A percentile compares a stretch with the other conserved stretches of the same genome.
Conservation (phyloP, 257 asterid species). For the Eucommia ulmoides region DNA sequence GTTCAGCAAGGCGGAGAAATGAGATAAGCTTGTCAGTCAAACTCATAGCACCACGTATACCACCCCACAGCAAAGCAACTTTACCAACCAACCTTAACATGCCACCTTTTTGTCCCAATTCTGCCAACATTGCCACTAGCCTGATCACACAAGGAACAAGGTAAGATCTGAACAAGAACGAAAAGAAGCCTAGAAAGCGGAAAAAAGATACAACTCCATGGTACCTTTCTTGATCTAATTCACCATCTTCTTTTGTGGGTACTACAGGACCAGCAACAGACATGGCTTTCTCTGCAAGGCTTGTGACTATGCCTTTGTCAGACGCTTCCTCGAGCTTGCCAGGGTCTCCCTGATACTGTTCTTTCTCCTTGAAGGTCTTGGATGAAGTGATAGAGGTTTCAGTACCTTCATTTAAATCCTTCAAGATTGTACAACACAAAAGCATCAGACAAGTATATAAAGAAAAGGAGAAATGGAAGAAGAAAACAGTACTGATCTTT, state of each 20-base stretch:
- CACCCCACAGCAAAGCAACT: slow-evolving; percentile 94
- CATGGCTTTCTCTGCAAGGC: slow-evolving; percentile 94
- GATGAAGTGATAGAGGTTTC: slow-evolving; percentile 23
- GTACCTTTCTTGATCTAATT: slow-evolving; percentile 89
- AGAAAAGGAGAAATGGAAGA: neutral
- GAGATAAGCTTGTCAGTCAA: slow-evolving; percentile 74
- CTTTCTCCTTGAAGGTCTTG: slow-evolving; percentile 28
- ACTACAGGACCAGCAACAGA: slow-evolving; percentile 94
- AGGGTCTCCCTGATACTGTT: slow-evolving; percentile 15
- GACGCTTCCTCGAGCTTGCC: slow-evolving; percentile 21
- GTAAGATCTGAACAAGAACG: slow-evolving; percentile 13
- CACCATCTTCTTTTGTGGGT: slow-evolving; percentile 79
- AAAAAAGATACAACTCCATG: slow-evolving; percentile 3
- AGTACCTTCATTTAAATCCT: slow-evolving; percentile 20
- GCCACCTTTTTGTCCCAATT: slow-evolving; percentile 92
- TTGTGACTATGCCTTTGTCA: slow-evolving; percentile 48
- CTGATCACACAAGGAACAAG: slow-evolving; percentile 25
- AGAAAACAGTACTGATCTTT: no score
- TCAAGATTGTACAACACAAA: slow-evolving; percentile 24
- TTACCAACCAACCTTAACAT: slow-evolving; percentile 62
- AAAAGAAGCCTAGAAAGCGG: slow-evolving; percentile 5
- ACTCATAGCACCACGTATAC: slow-evolving; percentile 95
- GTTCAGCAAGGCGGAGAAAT: slow-evolving; percentile 70
- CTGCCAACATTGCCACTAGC: slow-evolving; percentile 79
- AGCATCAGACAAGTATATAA: slow-evolving; percentile 9